Conservation (phyloP, 345 rosid genomes). For the Gossypioides kirkii region DNA sequence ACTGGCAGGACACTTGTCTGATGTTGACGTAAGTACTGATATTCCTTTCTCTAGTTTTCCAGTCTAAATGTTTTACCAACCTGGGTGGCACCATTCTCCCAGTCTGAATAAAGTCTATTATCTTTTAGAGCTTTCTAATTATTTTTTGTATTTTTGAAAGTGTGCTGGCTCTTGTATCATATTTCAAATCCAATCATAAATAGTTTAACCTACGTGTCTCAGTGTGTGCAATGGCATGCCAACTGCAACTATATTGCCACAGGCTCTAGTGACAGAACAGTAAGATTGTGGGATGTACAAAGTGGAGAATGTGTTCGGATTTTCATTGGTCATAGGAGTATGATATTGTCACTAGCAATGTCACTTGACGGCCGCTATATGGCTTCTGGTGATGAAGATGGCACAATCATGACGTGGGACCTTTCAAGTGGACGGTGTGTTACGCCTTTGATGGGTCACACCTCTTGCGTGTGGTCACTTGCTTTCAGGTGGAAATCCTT, state of each 20-base stretch:
- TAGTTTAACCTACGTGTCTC: slow-evolving; percentile 25
- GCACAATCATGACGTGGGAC: slow-evolving; percentile 99
- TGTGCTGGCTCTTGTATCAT: neutral
- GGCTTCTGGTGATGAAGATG: slow-evolving; percentile 98
- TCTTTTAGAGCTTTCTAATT: neutral
- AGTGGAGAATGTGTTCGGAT: slow-evolving; percentile 88
- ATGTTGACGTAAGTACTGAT: slow-evolving; percentile 76
- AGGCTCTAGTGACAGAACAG: slow-evolving; percentile 92
- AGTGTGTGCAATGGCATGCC: slow-evolving; percentile 98
- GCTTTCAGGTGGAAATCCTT: slow-evolving; percentile 58
- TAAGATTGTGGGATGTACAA: slow-evolving; percentile 87
- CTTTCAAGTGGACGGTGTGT: slow-evolving; percentile 86
- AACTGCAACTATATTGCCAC: slow-evolving; percentile 96
- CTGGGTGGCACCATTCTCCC: neutral
- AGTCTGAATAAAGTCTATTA: neutral
- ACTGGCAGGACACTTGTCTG: slow-evolving; percentile 97
- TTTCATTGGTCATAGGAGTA: slow-evolving; percentile 76
- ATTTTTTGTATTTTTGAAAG: neutral
- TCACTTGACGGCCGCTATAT: slow-evolving; percentile 90
- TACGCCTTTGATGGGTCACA: slow-evolving; percentile 91
- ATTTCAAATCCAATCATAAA: neutral
- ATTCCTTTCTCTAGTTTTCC: neutral
- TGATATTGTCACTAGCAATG: slow-evolving; percentile 84
- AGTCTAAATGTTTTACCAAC: neutral
- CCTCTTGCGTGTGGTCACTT: slow-evolving; percentile 85